Percentiles rank a stretch among this genome's conserved stretches.
These are phyloP conservation scores for Capronia epimyces DNA, from an alignment of 2,329 filamentous ascomycete genomes.

Conservation along the genomic window DNA sequence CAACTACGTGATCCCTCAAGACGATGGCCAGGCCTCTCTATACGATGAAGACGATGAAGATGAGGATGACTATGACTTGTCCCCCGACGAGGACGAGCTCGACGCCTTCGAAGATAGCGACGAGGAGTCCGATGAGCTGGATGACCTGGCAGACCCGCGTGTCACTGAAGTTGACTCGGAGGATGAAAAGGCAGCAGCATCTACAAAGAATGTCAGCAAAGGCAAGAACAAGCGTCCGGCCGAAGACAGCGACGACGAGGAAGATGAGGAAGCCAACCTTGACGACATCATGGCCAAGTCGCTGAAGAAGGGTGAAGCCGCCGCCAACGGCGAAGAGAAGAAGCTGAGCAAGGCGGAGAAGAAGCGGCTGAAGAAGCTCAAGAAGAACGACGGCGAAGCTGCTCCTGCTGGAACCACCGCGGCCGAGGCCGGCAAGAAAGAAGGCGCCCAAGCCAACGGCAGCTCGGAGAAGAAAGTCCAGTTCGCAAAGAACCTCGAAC, in stretches of 20 bases:
- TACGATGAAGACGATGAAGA: slow-evolving; percentile 53
- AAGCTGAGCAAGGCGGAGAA: slow-evolving; percentile 93
- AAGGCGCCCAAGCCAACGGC: slow-evolving; percentile 45
- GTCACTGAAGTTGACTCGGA: slow-evolving; percentile 78
- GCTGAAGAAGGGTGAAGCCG: slow-evolving; percentile 46
- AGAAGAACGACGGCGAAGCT: slow-evolving; percentile 96
- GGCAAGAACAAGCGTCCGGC: slow-evolving; percentile 94
- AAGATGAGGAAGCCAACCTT: slow-evolving; percentile 52
- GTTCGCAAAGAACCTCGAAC: slow-evolving; percentile 98
- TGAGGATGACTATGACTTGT: slow-evolving; percentile 70
- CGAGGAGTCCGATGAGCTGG: slow-evolving; percentile 69
- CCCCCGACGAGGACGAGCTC: slow-evolving; percentile 73
- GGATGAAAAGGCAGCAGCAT: slow-evolving; percentile 63
- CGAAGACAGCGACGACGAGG: slow-evolving; percentile 57
- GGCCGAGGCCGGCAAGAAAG: slow-evolving; percentile 55
- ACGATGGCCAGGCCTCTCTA: slow-evolving; percentile 41
- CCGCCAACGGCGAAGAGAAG: slow-evolving; percentile 46
- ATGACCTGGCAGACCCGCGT: slow-evolving; percentile 71
- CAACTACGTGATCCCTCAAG: slow-evolving; percentile 79
- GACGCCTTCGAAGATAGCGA: slow-evolving; percentile 48
- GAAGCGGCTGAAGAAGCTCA: slow-evolving; percentile 96
- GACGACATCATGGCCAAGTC: slow-evolving; percentile 81
- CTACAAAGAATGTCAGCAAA: slow-evolving; percentile 39
- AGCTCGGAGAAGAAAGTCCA: slow-evolving; percentile 78
- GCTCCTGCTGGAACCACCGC: slow-evolving; percentile 41